phyloP scores from a whole-genome alignment of 2,329 filamentous ascomycete species.

The Alternaria metachromatica region DNA sequence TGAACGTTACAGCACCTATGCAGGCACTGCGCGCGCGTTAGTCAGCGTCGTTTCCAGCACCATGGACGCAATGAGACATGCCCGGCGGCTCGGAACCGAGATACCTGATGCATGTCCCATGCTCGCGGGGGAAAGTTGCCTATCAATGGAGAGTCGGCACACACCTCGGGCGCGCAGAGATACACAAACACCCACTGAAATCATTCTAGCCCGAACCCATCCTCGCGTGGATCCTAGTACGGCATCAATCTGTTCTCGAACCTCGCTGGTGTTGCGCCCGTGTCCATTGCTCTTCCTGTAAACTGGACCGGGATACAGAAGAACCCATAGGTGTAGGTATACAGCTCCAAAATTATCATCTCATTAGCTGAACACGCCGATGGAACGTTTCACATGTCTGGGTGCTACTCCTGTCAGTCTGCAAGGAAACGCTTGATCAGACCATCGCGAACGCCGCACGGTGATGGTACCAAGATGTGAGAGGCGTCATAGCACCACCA shows the following conservation, averaged over 20 bases:
- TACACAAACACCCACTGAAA: not conserved
- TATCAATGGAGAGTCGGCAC: not conserved
- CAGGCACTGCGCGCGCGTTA: conserved; percentile 6
- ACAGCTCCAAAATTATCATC: not conserved
- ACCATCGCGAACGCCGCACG: not conserved
- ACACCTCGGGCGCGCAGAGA: not conserved
- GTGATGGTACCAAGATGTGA: not conserved
- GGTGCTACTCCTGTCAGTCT: not conserved
- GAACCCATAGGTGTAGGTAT: not conserved
- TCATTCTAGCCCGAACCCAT: not conserved
- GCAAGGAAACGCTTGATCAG: not conserved
- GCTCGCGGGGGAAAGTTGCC: not conserved
- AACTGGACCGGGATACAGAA: not conserved
- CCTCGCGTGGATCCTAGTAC: not conserved
- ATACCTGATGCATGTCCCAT: not conserved
- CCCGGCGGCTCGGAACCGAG: conserved; percentile 3
- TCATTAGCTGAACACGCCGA: not conserved
- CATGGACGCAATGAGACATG: conserved; percentile 26
- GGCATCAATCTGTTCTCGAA: not conserved
- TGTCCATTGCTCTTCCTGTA: not conserved
- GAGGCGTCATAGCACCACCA: not conserved
- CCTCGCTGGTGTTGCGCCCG: not conserved
- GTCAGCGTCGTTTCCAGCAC: conserved; percentile 9
- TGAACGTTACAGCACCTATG: conserved; percentile 7
- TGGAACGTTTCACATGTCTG: not conserved